Conservation (phyloP, 805 yeast genomes). For the Wickerhamiella cacticola region DNA sequence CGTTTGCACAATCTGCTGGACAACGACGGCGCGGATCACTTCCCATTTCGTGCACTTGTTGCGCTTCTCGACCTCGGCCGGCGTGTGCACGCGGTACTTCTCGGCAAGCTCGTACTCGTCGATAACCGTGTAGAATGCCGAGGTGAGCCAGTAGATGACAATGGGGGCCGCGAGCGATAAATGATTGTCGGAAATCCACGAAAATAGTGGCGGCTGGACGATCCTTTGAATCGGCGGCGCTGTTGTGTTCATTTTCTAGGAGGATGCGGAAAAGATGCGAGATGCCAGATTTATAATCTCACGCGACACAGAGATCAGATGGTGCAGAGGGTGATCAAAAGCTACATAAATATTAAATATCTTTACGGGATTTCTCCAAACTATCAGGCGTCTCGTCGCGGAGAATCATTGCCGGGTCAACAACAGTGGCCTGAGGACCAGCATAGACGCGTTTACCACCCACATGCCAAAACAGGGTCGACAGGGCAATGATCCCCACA, state of each 20-base stretch:
- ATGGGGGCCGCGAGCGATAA: slow-evolving; percentile 67
- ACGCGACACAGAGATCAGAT: too few relatives aligned
- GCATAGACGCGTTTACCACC: slow-evolving; percentile 21
- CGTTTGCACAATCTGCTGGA: slow-evolving; percentile 80
- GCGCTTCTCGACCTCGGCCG: slow-evolving; percentile 65
- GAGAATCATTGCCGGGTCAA: slow-evolving; percentile 18
- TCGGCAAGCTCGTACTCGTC: slow-evolving; percentile 70
- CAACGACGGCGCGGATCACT: slow-evolving; percentile 67
- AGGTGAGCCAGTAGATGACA: slow-evolving; percentile 70
- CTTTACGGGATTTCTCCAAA: background rate
- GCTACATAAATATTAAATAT: slow-evolving; percentile 1
- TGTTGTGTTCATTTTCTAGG: slow-evolving; percentile 5
- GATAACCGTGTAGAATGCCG: slow-evolving; percentile 58
- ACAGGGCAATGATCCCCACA: slow-evolving; percentile 19
- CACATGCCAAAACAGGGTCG: slow-evolving; percentile 19
- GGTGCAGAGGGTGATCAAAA: too few relatives aligned
- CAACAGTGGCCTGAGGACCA: slow-evolving; percentile 22
- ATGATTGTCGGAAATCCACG: slow-evolving; percentile 58
- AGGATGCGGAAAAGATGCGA: background rate
- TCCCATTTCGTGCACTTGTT: slow-evolving; percentile 61
- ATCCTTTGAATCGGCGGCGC: slow-evolving; percentile 13
- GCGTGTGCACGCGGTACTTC: slow-evolving; percentile 79
- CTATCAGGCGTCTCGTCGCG: background rate
- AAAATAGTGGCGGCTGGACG: slow-evolving; percentile 32
- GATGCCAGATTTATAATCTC: too few relatives aligned